These are phyloP conservation scores for Gossypium bickii DNA, from an alignment of 345 rosid species.

Conservation along the genomic window DNA sequence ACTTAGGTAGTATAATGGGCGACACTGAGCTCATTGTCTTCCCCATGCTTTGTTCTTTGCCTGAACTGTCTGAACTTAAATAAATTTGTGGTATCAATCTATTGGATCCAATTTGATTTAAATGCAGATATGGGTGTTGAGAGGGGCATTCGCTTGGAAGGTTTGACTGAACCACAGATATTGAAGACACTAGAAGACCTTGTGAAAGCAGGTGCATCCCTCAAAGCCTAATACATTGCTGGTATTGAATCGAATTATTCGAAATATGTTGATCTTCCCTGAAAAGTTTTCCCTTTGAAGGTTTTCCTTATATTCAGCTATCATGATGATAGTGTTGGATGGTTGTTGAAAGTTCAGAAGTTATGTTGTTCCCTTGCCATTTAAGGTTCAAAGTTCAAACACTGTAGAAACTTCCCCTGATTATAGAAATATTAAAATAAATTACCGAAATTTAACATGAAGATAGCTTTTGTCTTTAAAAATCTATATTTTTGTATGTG, in stretches of 20 bases:
- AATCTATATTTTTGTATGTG: too few species aligned
- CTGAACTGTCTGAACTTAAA: background rate
- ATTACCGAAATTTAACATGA: background rate
- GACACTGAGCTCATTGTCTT: background rate
- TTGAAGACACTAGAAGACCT: conserved; percentile 61
- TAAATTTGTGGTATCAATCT: background rate
- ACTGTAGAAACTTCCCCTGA: background rate
- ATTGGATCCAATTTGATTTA: conserved; percentile 5
- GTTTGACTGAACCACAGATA: conserved; percentile 52
- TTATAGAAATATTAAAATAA: background rate
- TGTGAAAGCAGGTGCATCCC: conserved; percentile 45
- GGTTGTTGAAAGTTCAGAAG: background rate
- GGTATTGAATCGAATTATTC: conserved; percentile 11
- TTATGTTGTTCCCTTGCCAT: background rate
- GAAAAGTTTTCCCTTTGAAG: background rate
- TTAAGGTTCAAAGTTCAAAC: background rate
- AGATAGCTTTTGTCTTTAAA: too few species aligned
- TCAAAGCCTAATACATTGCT: conserved; percentile 38
- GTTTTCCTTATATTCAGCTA: background rate
- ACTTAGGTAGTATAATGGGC: background rate
- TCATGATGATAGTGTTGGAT: background rate
- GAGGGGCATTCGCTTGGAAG: conserved; percentile 59
- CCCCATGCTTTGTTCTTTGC: background rate
- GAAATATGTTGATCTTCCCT: conserved; percentile 21
- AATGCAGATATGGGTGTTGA: conserved; percentile 62